These are phyloP conservation scores for Rubia yunnanensis DNA, from an alignment of 257 asterid genomes.

Conservation along the genomic window DNA sequence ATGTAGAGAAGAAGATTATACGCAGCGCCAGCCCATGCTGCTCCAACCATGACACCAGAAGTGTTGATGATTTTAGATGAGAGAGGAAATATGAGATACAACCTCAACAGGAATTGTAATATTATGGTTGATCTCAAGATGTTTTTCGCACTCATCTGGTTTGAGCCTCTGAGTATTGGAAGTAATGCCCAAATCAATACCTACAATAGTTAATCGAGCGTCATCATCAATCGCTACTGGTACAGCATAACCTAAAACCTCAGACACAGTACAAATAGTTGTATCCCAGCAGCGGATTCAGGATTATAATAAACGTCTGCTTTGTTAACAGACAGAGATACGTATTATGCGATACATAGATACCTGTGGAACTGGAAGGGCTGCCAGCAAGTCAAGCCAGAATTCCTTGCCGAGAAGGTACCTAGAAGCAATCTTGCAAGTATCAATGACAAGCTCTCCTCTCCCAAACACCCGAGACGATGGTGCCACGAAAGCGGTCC, in stretches of 20 bases:
- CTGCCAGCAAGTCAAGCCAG: conserved; percentile 44
- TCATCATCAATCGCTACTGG: background rate
- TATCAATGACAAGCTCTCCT: conserved; percentile 59
- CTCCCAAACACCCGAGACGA: conserved; percentile 68
- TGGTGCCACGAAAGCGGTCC: conserved; percentile 63
- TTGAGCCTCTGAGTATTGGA: conserved; percentile 48
- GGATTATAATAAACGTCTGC: no score
- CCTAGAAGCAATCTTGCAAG: conserved; percentile 45
- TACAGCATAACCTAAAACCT: no score
- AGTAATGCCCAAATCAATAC: conserved; percentile 54
- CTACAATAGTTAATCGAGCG: conserved; percentile 15
- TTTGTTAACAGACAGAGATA: no score
- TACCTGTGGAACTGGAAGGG: conserved; percentile 77
- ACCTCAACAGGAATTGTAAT: conserved; percentile 44
- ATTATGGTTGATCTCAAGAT: conserved; percentile 40
- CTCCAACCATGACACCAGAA: conserved; percentile 57
- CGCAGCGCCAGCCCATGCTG: conserved; percentile 80
- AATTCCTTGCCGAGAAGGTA: conserved; percentile 38
- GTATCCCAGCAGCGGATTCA: no score
- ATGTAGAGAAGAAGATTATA: conserved; percentile 54
- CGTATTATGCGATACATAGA: no score
- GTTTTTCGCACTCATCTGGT: conserved; percentile 36
- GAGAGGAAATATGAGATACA: conserved; percentile 48
- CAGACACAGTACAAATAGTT: no score
- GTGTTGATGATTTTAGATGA: conserved; percentile 53